Evolutionary conservation across 345 rosid genomes (phyloP).

Genomic region (Combretum micranthum): DNA sequence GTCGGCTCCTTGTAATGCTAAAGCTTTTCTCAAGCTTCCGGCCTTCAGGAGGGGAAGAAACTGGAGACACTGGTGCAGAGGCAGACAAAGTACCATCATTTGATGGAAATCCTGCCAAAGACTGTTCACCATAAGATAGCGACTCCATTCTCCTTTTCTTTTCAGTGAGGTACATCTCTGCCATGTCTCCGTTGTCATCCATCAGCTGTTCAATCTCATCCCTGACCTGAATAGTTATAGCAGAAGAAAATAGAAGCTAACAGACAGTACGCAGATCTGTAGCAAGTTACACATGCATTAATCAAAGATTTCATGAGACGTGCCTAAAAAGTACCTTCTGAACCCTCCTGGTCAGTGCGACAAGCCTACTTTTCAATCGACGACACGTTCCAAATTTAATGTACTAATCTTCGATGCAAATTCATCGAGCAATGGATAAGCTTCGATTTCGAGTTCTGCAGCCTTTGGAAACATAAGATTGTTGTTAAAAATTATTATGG

Average conservation of each 20-base stretch:
- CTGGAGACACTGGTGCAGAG: constrained; percentile 97
- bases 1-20: constrained; percentile 89
- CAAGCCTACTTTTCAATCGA: constrained; percentile 94
- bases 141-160: constrained; percentile 88
- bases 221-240: constrained; percentile 51
- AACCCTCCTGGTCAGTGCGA: constrained; percentile 87
- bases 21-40: constrained; percentile 79
- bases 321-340: constrained; percentile 54
- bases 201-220: constrained; percentile 99
- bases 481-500: not conserved
- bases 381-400: constrained; percentile 91
- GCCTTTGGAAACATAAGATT: constrained; percentile 47
- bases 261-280: too few species aligned
- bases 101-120: constrained; percentile 60
- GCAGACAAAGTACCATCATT: constrained; percentile 58
- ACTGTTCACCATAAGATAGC: constrained; percentile 70
- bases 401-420: constrained; percentile 97
- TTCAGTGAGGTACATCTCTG: constrained; percentile 97
- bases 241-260: not conserved
- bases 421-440: constrained; percentile 93
- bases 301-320: too few species aligned
- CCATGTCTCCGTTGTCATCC: constrained; percentile 99
- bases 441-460: constrained; percentile 97
- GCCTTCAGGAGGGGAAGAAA: constrained; percentile 76
- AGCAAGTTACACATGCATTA: too few species aligned